Evolutionary conservation across 208 protist species (phyloP), one percentile per base, ranked within the genome.

Genomic region (Trypanosoma brucei): DNA sequence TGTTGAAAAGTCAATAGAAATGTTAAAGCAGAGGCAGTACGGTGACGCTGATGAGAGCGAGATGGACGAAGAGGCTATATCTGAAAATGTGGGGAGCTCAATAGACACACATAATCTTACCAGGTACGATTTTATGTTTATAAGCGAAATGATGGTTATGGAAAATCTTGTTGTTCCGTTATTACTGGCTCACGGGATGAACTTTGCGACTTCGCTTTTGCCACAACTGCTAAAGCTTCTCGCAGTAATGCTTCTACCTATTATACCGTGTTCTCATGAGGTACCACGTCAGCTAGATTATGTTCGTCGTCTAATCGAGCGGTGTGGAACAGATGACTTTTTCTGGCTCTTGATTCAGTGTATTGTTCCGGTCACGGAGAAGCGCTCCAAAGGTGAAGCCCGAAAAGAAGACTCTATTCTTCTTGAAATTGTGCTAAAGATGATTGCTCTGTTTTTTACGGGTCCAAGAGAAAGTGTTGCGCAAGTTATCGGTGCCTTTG

Each of bases 221-320:
- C 84, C 88, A 2, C 88, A 94, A 45, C 60, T 94, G n/a, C 66
- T 94, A 0, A 94, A 94, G 60, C 51, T 94, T 22, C 55, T 94
- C 3, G 75, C 80, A 2, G 75, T 83, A 14, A 59, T 94, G 72
- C 67, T 92, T 37, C 50, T 86, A 39, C 84, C 88, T n/a, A 70
- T 91, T 39, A 83, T 82, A 42, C 59, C 76, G 0, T 81, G 80
- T 68, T 88, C 83, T 2, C 62, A 70, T 0, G 73, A 88, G 35
- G 79, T 84, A 49, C 55, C 79, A 14, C 62, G 72, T 22, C 87
- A 94, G 59, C 56, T 76, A 52, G 88, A 94, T 67, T 65, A 77
- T 35, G 45, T 92, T 53, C 56, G 70, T n/a, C 75, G 77, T 42
- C 72, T 94, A 6, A 81, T 88, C 44, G 30, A 62, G 14, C 65